Evolutionary conservation across 2,329 filamentous ascomycete species (phyloP).

Genomic region (Pestalotiopsis sp.): DNA sequence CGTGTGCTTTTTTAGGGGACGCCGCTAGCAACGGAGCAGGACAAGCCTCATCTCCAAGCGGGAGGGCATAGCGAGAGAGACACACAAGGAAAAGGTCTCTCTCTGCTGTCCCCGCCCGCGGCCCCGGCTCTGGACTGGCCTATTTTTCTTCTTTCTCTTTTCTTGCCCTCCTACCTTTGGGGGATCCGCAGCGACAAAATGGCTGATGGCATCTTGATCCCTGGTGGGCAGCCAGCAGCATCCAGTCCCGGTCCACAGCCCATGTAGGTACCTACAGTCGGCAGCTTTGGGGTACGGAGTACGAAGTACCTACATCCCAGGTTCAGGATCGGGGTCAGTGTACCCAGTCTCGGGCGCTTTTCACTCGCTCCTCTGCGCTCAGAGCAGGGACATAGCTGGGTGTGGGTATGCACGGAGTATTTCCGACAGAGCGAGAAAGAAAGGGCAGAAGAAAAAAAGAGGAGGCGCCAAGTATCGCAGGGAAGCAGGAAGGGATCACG

Average conservation of each 20-base stretch:
- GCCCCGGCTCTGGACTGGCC: neutral
- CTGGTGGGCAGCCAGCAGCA: neutral
- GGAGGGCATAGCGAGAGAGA: neutral
- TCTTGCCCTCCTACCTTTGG: neutral
- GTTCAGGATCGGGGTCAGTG: neutral
- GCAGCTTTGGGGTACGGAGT: neutral
- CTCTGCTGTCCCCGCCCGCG: neutral
- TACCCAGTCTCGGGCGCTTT: neutral
- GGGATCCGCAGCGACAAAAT: neutral
- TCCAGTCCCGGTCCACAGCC: neutral
- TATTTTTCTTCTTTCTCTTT: neutral
- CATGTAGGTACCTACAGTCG: neutral
- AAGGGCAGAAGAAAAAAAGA: neutral
- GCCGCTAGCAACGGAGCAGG: neutral
- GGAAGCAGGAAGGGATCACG: constrained; percentile 11
- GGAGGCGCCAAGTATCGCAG: constrained; percentile 1
- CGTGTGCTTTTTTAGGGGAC: constrained; percentile 13
- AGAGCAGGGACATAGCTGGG: constrained; percentile 8
- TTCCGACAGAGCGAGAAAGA: neutral
- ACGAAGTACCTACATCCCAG: neutral
- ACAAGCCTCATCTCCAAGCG: constrained; percentile 12
- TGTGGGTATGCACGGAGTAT: constrained; percentile 11
- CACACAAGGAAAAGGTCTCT: too few species aligned
- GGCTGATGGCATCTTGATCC: neutral
- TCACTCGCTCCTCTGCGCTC: neutral